Conservation (phyloP, 441 rosid species). For the Aquilaria agallochum region DNA sequence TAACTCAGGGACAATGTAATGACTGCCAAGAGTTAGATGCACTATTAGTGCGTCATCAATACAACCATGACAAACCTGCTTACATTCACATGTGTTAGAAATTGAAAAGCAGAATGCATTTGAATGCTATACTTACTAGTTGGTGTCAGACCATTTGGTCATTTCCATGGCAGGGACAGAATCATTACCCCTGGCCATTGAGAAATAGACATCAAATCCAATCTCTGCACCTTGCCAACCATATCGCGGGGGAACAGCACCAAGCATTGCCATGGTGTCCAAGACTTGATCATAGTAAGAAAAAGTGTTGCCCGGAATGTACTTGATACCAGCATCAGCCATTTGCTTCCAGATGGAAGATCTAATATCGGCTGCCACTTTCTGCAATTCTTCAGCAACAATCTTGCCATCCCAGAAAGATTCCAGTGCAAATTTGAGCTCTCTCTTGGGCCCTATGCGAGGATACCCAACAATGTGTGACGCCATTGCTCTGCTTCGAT, state of each 20-base stretch:
- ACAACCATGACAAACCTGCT: too few relatives aligned
- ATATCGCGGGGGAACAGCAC: slow-evolving; percentile 55
- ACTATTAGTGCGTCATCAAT: too few relatives aligned
- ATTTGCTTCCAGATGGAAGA: slow-evolving; percentile 55
- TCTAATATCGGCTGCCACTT: slow-evolving; percentile 48
- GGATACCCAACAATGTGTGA: slow-evolving; percentile 64
- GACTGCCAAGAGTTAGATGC: slow-evolving; percentile 28
- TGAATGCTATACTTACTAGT: slow-evolving; percentile 35
- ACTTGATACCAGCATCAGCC: slow-evolving; percentile 47
- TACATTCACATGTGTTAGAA: not conserved
- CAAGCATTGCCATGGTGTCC: slow-evolving; percentile 60
- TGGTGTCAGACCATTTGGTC: slow-evolving; percentile 80
- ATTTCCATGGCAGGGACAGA: slow-evolving; percentile 68
- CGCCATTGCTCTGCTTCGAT: slow-evolving; percentile 42
- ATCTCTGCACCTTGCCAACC: slow-evolving; percentile 53
- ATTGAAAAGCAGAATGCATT: not conserved
- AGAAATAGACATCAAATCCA: slow-evolving; percentile 53
- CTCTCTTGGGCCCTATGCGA: slow-evolving; percentile 65
- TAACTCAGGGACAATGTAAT: slow-evolving; percentile 68
- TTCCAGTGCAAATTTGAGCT: slow-evolving; percentile 65
- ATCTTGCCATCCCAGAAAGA: slow-evolving; percentile 67
- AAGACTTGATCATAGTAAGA: slow-evolving; percentile 66
- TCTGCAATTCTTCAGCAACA: slow-evolving; percentile 42
- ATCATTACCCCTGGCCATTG: slow-evolving; percentile 65
- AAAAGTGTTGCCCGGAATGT: slow-evolving; percentile 60